Evolutionary conservation across 306 rosid species (phyloP), one percentile per base, ranked within the genome.

Genomic region (Sechiopsis laciniata): DNA sequence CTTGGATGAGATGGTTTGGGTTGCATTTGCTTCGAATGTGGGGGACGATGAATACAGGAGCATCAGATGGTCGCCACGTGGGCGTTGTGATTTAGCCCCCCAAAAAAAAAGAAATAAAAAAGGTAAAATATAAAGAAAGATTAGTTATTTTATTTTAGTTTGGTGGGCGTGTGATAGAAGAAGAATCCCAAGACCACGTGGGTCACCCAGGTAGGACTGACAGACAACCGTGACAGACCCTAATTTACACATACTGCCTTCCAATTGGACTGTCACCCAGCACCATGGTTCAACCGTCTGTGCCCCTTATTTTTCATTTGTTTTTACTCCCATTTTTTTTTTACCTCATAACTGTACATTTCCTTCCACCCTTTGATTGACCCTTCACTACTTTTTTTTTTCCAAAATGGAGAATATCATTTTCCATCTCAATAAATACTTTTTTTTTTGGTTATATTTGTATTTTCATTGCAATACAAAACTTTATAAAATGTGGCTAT

Each of bases 261-360:
- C 57, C 60, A 57, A 74, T 74, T 60, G 77, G 77, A 74, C 71
- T 48, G 46, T 74, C 46, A 13, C 48, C 70, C 26, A 65, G 58
- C 13, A 65, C 69, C 13, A 45, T 13, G 17, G 10, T 40, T 7
- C 46, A 6, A 40, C 7, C 7, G 46, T 40, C 46, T 40, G 0
- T 40, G 46, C 46, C 42, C 42, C 42, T 37, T 5, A 2, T 37
- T 6, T 37, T 6, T 6, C 42, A 4, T 37, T 6, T 37, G 5
- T 3, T 37, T 6, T 37, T 37, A 2, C 2, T 37, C 6, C 8
- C 42, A 0, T 2, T 37, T 37, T 37, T 37, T 37, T 2, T 2
- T 37, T 2, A 3, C 42, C 42, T 37, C 32, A 26, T 26, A 3
- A n/a, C n/a, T n/a, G n/a, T n/a, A n/a, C n/a, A n/a, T n/a, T n/a